Evolutionary conservation across 352 stramenopile species (phyloP).

Genomic region (Globisporangium barbulae): DNA sequence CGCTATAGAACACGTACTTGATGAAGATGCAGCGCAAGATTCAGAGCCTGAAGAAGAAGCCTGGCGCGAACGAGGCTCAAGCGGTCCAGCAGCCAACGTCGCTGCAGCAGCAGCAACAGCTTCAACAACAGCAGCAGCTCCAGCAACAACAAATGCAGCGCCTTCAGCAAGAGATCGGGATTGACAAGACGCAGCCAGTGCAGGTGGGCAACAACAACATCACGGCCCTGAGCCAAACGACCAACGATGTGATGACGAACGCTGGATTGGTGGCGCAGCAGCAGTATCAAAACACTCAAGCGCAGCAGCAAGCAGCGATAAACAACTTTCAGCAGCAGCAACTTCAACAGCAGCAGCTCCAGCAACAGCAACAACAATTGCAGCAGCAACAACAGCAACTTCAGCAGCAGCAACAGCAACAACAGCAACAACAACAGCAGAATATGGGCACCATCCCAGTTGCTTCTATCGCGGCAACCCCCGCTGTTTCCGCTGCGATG

Average conservation of each 20-base stretch:
- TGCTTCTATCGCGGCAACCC: constrained; percentile 10
- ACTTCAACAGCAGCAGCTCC: constrained; percentile 12
- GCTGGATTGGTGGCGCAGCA: constrained; percentile 16
- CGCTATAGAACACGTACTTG: constrained; percentile 66
- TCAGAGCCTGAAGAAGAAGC: constrained; percentile 73
- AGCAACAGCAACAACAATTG: constrained; percentile 16
- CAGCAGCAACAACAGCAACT: constrained; percentile 12
- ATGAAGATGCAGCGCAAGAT: constrained; percentile 86
- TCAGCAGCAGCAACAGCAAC: constrained; percentile 20
- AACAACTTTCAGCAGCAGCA: constrained; percentile 55
- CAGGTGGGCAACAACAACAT: constrained; percentile 17
- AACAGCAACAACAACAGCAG: constrained; percentile 13
- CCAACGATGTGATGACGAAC: constrained; percentile 22
- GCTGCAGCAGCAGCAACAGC: constrained; percentile 21
- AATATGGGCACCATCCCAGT: constrained; percentile 9
- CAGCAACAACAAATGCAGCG: constrained; percentile 27
- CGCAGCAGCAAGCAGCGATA: constrained; percentile 34
- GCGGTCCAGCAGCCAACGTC: constrained; percentile 19
- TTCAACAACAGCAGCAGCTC: constrained; percentile 24
- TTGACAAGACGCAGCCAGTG: background rate
- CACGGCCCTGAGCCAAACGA: constrained; percentile 13
- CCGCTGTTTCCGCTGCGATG: constrained; percentile 11
- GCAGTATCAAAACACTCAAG: constrained; percentile 25
- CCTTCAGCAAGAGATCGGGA: constrained; percentile 19
- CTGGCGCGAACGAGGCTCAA: constrained; percentile 30